These are phyloP conservation scores for Alternaria triticina DNA, from an alignment of 2,329 filamentous ascomycete genomes.

Conservation along the genomic window DNA sequence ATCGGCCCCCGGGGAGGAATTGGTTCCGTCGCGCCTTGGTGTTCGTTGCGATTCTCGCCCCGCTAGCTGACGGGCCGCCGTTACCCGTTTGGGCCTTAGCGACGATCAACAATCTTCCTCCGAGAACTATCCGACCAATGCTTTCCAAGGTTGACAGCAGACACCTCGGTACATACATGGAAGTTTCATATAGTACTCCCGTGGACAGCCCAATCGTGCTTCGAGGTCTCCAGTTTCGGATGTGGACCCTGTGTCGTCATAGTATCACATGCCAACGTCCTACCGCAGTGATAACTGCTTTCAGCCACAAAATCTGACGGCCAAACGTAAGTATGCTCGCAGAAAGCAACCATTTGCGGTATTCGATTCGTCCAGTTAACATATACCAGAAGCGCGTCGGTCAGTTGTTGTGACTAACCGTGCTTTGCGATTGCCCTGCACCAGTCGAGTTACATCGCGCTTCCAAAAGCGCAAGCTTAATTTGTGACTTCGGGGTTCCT, in stretches of 20 bases:
- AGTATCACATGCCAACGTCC: slow-evolving; percentile 20
- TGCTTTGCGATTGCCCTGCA: background rate
- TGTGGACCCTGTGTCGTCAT: background rate
- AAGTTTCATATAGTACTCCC: background rate
- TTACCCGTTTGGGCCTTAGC: slow-evolving; percentile 10
- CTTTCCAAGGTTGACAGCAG: background rate
- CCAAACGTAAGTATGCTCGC: background rate
- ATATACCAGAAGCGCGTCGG: background rate
- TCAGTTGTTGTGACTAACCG: background rate
- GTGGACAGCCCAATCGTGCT: background rate
- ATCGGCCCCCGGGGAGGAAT: slow-evolving; percentile 19
- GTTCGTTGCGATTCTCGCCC: slow-evolving; percentile 9
- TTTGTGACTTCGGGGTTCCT: background rate
- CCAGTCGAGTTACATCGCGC: background rate
- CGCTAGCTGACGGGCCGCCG: slow-evolving; percentile 5
- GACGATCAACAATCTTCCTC: slow-evolving; percentile 2
- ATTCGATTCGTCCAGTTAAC: background rate
- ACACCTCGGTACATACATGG: background rate
- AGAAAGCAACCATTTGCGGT: background rate
- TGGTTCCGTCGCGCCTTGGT: slow-evolving; percentile 9
- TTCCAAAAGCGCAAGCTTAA: background rate
- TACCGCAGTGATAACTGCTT: slow-evolving; percentile 15
- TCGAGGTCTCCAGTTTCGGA: background rate
- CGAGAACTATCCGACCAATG: background rate
- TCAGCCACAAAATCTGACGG: background rate